These are phyloP conservation scores for Zelonia costaricensis DNA, from an alignment of 208 protist genomes.

Conservation along the genomic window DNA sequence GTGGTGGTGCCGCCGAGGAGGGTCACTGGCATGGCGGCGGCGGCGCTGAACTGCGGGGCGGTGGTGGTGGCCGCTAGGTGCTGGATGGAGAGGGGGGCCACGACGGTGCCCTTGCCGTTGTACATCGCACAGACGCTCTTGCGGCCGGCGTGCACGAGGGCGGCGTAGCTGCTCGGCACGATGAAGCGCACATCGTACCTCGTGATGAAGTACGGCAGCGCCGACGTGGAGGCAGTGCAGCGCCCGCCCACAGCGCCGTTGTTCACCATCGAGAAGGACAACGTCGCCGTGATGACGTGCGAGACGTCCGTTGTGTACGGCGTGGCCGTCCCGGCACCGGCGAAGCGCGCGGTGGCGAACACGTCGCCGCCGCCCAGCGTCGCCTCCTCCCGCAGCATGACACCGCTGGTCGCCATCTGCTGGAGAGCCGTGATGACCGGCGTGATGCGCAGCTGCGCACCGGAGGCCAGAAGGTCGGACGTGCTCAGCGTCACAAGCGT, in stretches of 20 bases:
- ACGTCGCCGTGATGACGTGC: conserved; percentile 21
- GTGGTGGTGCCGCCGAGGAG: conserved; percentile 42
- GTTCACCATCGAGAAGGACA: conserved; percentile 68
- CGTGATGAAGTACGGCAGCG: conserved; percentile 46
- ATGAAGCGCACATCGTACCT: conserved; percentile 35
- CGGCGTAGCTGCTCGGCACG: conserved; percentile 26
- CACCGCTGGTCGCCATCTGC: conserved; percentile 24
- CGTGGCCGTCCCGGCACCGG: conserved; percentile 41
- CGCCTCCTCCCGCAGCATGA: conserved; percentile 20
- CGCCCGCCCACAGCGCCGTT: conserved; percentile 46
- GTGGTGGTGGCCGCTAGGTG: conserved; percentile 29
- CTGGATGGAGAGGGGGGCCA: conserved; percentile 33
- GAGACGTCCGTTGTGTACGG: conserved; percentile 44
- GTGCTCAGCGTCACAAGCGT: conserved; percentile 15
- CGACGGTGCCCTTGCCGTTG: conserved; percentile 30
- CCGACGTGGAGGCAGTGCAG: conserved; percentile 41
- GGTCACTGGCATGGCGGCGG: conserved; percentile 31
- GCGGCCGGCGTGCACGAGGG: conserved; percentile 27
- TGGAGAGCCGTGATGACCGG: conserved; percentile 35
- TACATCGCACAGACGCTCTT: conserved; percentile 65
- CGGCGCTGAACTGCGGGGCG: conserved; percentile 24
- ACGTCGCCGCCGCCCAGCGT: conserved; percentile 24
- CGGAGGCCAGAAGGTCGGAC: background rate
- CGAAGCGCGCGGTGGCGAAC: conserved; percentile 34
- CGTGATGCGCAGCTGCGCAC: conserved; percentile 24